Evolutionary conservation across 352 stramenopile genomes (phyloP).

Genomic region (Phytophthora macrochlamydospora): DNA sequence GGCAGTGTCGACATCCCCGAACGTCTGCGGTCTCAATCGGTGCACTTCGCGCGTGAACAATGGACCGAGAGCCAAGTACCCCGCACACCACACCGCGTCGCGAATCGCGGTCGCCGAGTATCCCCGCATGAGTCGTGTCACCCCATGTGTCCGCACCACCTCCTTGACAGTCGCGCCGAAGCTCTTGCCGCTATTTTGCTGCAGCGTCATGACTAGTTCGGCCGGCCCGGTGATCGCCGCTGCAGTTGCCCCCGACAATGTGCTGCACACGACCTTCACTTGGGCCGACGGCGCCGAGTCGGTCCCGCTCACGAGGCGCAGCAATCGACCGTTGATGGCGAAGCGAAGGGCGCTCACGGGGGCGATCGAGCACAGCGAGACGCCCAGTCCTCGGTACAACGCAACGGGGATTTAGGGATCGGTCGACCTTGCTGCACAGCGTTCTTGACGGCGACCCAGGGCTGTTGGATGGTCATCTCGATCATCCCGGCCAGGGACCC

Average conservation of each 20-base stretch:
- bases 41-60: slow-evolving; percentile 74
- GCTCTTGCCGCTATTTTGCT: slow-evolving; percentile 74
- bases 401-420: slow-evolving; percentile 63
- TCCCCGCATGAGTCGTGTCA: slow-evolving; percentile 56
- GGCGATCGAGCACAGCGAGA: slow-evolving; percentile 77
- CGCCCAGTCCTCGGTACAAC: slow-evolving; percentile 79
- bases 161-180: slow-evolving; percentile 63
- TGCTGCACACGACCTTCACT: slow-evolving; percentile 63
- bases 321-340: slow-evolving; percentile 68
- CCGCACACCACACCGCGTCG: slow-evolving; percentile 77
- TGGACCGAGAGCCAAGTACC: slow-evolving; percentile 74
- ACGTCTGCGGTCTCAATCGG: slow-evolving; percentile 47
- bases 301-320: slow-evolving; percentile 37
- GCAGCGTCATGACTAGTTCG: slow-evolving; percentile 84
- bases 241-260: slow-evolving; percentile 58
- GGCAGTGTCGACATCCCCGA: slow-evolving; percentile 54
- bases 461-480: slow-evolving; percentile 83
- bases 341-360: slow-evolving; percentile 85
- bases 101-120: slow-evolving; percentile 62
- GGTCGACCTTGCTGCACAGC: slow-evolving; percentile 77
- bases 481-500: slow-evolving; percentile 84
- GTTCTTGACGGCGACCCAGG: slow-evolving; percentile 84
- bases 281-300: slow-evolving; percentile 36
- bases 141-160: slow-evolving; percentile 48
- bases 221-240: slow-evolving; percentile 66